A percentile compares a stretch with the other conserved stretches of the same genome.
These are phyloP conservation scores for Sporisorium exsertum DNA, from an alignment of 1,284 basidiomycete genomes.

Conservation along the genomic window DNA sequence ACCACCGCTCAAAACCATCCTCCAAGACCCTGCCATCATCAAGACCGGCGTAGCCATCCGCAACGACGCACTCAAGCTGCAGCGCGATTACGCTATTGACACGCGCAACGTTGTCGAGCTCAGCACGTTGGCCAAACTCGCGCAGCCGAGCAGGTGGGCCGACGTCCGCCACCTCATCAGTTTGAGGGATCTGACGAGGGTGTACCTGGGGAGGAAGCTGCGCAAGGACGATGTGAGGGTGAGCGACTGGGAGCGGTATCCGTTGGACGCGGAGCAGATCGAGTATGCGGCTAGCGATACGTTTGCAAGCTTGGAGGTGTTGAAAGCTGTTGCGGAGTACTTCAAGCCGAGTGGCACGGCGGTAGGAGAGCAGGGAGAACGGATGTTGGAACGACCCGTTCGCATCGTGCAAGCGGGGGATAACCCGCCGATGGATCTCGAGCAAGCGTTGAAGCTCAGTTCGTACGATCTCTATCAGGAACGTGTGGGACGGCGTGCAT, in stretches of 20 bases:
- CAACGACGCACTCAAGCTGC: constrained; percentile 56
- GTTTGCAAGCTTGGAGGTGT: constrained; percentile 55
- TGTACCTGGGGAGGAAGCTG: constrained; percentile 52
- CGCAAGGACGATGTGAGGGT: constrained; percentile 50
- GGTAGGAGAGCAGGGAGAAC: neutral
- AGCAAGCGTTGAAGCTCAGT: constrained; percentile 24
- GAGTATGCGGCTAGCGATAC: constrained; percentile 62
- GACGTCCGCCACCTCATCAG: constrained; percentile 35
- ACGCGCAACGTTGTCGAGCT: constrained; percentile 53
- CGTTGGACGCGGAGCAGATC: constrained; percentile 43
- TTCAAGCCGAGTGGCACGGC: constrained; percentile 4
- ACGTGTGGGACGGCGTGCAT: neutral
- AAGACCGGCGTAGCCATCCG: constrained; percentile 60
- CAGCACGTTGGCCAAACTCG: constrained; percentile 36
- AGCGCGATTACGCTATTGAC: constrained; percentile 52
- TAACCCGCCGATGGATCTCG: constrained; percentile 11
- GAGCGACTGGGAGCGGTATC: constrained; percentile 49
- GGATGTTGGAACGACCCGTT: constrained; percentile 18
- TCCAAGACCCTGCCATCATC: constrained; percentile 39
- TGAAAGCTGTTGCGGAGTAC: constrained; percentile 35
- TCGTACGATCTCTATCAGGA: constrained; percentile 33
- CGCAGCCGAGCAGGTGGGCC: constrained; percentile 47
- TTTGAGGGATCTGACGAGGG: constrained; percentile 50
- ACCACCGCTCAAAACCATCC: constrained; percentile 31
- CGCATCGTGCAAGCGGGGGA: neutral